Evolutionary conservation across 75 land plant species (phyloP), one percentile per base, ranked within the genome.

Genomic region (Cupressus sempervirens): DNA sequence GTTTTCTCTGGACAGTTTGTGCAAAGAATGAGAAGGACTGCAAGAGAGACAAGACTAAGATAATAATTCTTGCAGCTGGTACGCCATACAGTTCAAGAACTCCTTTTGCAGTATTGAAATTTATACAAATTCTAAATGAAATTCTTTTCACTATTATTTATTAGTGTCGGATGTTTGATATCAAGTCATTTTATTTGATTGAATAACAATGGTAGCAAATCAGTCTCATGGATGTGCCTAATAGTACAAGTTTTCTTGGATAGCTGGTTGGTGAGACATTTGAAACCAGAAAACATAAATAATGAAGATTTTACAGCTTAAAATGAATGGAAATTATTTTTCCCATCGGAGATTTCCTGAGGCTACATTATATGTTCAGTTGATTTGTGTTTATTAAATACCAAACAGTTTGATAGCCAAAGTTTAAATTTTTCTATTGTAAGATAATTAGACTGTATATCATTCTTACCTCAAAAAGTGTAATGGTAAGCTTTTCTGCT

Each of bases 1-100:
- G 12, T 72, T 72, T 72, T 30, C 67, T 62, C 7, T n/a, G 67
- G 11, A 16, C 83, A 82, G 83, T 1, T 52, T 82, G 83, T 26
- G 7, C 0, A 52, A 53, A 82, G 35, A 62, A 26, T 53, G 62
- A 1, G 62, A 82, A 32, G 1, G 58, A 54, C 26, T 82, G 83
- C 26, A 10, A 52, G 20, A 54, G 16, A 6, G 20, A 50, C 29
- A 16, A 34, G 54, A 53, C 38, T 7, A 82, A 53, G 83, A 82
- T 32, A 53, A 54, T 82, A 53, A 29, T 82, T 38, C 83, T 82
- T 34, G 58, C 62, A 53, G 83, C 83, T 54, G 83, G 83, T 82
- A 82, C 35, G 83, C 20, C 15, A 40, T 40, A 40, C n/a, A 40
- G 43, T 79, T 20, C n/a, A 62, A 62, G 67, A 62, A 40, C 29